These are phyloP conservation scores for Evansstolkia leycettana DNA, from an alignment of 495 filamentous ascomycete species.

Conservation along the genomic window DNA sequence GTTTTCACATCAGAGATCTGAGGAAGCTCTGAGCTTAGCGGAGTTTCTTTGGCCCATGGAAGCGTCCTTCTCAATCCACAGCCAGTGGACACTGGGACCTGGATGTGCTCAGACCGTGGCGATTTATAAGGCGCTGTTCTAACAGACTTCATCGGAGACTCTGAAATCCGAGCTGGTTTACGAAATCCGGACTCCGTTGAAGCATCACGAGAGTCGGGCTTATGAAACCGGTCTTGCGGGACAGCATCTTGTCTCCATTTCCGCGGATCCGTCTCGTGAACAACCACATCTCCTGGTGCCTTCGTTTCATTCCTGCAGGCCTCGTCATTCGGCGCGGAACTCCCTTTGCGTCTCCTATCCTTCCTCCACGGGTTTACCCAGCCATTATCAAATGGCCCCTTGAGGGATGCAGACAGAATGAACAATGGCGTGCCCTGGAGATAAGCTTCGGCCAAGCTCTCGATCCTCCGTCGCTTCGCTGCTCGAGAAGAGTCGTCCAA, in stretches of 20 bases:
- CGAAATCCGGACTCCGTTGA: no score
- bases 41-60: not conserved
- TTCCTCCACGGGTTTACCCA: constrained; percentile 58
- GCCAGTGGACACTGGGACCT: not conserved
- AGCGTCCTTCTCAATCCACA: not conserved
- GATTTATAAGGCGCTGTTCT: not conserved
- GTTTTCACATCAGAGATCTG: no score
- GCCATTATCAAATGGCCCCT: constrained; percentile 48
- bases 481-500: constrained; percentile 31
- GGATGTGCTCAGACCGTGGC: not conserved
- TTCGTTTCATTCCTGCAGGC: not conserved
- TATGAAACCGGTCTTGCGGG: no score
- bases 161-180: no score
- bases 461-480: constrained; percentile 43
- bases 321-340: not conserved
- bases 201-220: no score
- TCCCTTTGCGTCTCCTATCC: constrained; percentile 7
- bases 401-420: constrained; percentile 49
- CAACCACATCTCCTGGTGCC: constrained; percentile 4
- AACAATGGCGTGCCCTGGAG: constrained; percentile 43
- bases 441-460: constrained; percentile 45
- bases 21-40: not conserved
- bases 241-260: constrained; percentile 1
- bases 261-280: constrained; percentile 13
- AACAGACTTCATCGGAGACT: not conserved